phyloP scores from a whole-genome alignment of 768 basidiomycete genomes.

The Hysterangium stoloniferum region DNA sequence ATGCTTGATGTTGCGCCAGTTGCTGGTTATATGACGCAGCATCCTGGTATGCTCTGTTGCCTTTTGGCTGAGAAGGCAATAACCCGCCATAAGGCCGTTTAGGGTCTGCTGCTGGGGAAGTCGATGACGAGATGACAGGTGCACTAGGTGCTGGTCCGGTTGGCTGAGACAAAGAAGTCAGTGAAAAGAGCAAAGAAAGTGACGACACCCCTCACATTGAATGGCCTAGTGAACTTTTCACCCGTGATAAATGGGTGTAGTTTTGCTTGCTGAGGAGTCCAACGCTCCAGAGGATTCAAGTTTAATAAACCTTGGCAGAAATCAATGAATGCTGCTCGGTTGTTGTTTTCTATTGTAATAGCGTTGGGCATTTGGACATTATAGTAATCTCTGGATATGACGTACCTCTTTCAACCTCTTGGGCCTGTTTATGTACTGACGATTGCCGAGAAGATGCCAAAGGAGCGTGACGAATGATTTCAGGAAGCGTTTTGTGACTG shows the following conservation, averaged over 20 bases:
- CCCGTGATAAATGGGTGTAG: slow-evolving; percentile 97
- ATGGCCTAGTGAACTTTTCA: slow-evolving; percentile 87
- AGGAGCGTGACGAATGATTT: slow-evolving; percentile 95
- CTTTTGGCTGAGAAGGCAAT: slow-evolving; percentile 82
- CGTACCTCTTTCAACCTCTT: slow-evolving; percentile 86
- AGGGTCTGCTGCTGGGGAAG: slow-evolving; percentile 41
- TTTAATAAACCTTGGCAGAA: slow-evolving; percentile 93
- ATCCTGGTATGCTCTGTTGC: slow-evolving; percentile 80
- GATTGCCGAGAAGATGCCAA: slow-evolving; percentile 55
- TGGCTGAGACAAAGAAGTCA: no score
- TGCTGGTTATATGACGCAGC: slow-evolving; percentile 94
- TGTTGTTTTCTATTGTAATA: slow-evolving; percentile 68
- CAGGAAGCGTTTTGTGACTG: slow-evolving; percentile 86
- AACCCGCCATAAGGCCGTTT: slow-evolving; percentile 92
- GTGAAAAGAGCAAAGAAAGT: no score
- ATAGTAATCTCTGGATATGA: background rate
- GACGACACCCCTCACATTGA: slow-evolving; percentile 46
- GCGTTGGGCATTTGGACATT: background rate
- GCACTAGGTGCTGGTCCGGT: background rate
- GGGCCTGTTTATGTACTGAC: slow-evolving; percentile 60
- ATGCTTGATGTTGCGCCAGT: slow-evolving; percentile 87
- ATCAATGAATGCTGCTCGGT: slow-evolving; percentile 92
- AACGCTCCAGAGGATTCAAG: slow-evolving; percentile 89
- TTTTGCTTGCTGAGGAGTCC: slow-evolving; percentile 95
- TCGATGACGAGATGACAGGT: slow-evolving; percentile 16